These are phyloP conservation scores for Solanum medicagineum DNA, from an alignment of 257 asterid species.

Conservation along the genomic window DNA sequence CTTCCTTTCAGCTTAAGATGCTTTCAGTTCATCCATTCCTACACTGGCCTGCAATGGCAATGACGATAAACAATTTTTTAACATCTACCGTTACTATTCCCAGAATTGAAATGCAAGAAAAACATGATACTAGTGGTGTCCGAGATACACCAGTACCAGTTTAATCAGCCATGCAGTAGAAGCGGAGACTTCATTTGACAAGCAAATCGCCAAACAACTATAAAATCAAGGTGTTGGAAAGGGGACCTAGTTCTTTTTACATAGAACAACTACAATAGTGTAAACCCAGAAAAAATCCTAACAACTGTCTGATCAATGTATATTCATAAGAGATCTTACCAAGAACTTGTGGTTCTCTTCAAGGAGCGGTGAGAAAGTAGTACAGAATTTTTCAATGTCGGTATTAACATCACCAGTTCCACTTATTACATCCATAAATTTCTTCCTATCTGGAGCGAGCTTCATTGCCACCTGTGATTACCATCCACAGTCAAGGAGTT, in stretches of 20 bases:
- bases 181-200: neutral
- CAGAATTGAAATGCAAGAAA: neutral
- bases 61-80: neutral
- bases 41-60: conserved; percentile 64
- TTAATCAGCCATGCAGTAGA: neutral
- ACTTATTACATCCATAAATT: conserved; percentile 68
- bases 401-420: conserved; percentile 56
- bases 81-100: neutral
- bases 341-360: conserved; percentile 95
- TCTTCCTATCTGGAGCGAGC: conserved; percentile 98
- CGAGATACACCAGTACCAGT: neutral
- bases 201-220: neutral
- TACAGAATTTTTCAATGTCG: conserved; percentile 73
- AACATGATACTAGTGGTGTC: neutral
- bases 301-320: neutral
- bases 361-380: conserved; percentile 63
- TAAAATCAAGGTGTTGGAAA: neutral
- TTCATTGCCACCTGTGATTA: conserved; percentile 82
- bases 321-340: conserved; percentile 34
- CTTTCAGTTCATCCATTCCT: conserved; percentile 86
- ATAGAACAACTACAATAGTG: neutral
- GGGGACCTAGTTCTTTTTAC: neutral
- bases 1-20: conserved; percentile 37
- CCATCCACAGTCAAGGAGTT: neutral
- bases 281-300: neutral